These are phyloP conservation scores for Nakazawaea molendinolei DNA, from an alignment of 805 yeast genomes.

Conservation along the genomic window DNA sequence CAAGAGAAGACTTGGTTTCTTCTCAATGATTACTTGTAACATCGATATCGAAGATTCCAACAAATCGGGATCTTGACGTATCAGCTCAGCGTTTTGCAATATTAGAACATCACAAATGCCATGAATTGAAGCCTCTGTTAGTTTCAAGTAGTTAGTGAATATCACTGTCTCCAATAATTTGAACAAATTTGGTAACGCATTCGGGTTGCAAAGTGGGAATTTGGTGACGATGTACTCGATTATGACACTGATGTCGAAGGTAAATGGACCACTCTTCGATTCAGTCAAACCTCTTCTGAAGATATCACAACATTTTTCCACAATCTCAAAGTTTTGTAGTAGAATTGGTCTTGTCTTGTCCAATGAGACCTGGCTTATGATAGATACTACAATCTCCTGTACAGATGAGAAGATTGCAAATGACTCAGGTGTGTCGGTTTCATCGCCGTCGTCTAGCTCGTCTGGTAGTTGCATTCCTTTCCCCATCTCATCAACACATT, in stretches of 20 bases:
- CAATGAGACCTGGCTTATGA: constrained; percentile 36
- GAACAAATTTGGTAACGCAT: constrained; percentile 37
- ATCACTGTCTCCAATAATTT: constrained; percentile 39
- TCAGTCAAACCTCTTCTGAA: constrained; percentile 63
- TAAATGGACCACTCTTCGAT: constrained; percentile 58
- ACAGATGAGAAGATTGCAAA: no score
- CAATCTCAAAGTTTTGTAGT: constrained; percentile 38
- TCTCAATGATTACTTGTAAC: constrained; percentile 41
- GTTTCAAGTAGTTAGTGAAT: constrained; percentile 26
- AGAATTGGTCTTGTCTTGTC: constrained; percentile 23
- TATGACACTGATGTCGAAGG: constrained; percentile 35
- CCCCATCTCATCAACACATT: constrained; percentile 65
- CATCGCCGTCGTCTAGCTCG: constrained; percentile 42
- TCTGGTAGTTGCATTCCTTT: constrained; percentile 59
- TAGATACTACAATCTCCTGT: constrained; percentile 32
- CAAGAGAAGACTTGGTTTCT: constrained; percentile 42
- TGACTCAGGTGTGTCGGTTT: no score
- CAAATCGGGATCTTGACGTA: constrained; percentile 53
- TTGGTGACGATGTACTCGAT: constrained; percentile 30
- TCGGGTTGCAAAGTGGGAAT: constrained; percentile 19
- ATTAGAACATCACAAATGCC: constrained; percentile 33
- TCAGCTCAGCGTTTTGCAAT: constrained; percentile 24
- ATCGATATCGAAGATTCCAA: constrained; percentile 45
- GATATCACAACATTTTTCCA: constrained; percentile 59
- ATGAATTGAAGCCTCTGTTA: constrained; percentile 27